A percentile compares a stretch with the other conserved stretches of the same genome.
phyloP scores from a whole-genome alignment of 768 basidiomycete species.

The Psilocybe cyanescens region DNA sequence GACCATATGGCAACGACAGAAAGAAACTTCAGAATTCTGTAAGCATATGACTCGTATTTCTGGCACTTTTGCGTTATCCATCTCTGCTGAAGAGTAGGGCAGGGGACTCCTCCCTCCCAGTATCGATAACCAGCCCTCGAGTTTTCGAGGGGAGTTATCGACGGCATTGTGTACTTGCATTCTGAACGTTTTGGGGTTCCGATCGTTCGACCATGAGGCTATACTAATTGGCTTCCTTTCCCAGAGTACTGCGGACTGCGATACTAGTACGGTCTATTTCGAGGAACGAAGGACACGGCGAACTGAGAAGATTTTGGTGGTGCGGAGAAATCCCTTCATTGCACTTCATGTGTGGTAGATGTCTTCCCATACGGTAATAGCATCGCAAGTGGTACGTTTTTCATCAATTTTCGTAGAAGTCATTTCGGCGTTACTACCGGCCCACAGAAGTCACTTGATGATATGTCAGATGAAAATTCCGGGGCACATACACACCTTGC shows the following conservation, averaged over 20 bases:
- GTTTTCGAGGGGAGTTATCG: background rate
- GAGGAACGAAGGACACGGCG: background rate
- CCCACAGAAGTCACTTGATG: background rate
- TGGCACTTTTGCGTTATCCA: too few species aligned
- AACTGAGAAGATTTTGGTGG: background rate
- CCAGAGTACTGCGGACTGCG: background rate
- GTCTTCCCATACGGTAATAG: background rate
- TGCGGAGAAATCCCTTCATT: background rate
- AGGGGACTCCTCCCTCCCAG: too few species aligned
- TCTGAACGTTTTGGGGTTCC: background rate
- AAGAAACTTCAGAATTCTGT: too few species aligned
- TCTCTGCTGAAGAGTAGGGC: too few species aligned
- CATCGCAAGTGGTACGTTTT: background rate
- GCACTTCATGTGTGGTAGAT: background rate
- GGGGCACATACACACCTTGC: too few species aligned
- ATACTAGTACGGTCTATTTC: background rate
- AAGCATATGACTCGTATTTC: too few species aligned
- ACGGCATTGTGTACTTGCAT: background rate
- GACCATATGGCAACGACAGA: too few species aligned
- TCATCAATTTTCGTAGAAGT: background rate
- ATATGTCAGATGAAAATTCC: too few species aligned
- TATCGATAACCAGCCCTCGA: too few species aligned
- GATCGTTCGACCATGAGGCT: background rate
- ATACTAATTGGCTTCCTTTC: background rate
- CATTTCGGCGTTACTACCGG: background rate